phyloP scores from a whole-genome alignment of 2,329 filamentous ascomycete genomes.

The Cercospora citrullina region DNA sequence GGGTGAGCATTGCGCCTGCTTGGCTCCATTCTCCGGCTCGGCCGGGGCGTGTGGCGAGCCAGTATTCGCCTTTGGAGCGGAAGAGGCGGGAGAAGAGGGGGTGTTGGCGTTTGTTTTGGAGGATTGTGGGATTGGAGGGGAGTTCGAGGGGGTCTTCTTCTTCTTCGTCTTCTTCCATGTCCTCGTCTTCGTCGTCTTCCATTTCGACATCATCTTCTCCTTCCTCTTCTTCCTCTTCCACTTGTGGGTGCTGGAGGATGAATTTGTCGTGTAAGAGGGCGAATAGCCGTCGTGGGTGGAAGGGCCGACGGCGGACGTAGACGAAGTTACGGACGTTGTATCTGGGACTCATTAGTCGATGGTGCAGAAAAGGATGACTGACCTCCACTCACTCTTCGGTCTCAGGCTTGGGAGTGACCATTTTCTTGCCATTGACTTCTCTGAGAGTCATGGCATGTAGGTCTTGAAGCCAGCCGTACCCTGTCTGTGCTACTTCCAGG shows the following conservation, averaged over 20 bases:
- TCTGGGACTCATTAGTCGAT: neutral
- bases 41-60: conserved; percentile 59
- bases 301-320: conserved; percentile 57
- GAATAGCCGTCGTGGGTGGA: conserved; percentile 46
- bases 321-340: conserved; percentile 72
- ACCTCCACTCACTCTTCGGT: conserved; percentile 65
- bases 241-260: conserved; percentile 44
- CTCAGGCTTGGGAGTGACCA: conserved; percentile 66
- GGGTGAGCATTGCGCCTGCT: conserved; percentile 63
- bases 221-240: conserved; percentile 39
- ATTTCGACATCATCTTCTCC: conserved; percentile 27
- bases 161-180: conserved; percentile 38
- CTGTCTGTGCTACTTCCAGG: conserved; percentile 62
- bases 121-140: conserved; percentile 43
- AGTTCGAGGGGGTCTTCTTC: conserved; percentile 38
- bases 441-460: conserved; percentile 67
- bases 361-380: too few relatives aligned
- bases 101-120: conserved; percentile 58
- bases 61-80: conserved; percentile 64
- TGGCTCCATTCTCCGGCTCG: conserved; percentile 63
- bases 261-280: conserved; percentile 47
- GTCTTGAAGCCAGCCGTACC: conserved; percentile 69
- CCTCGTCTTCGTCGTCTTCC: conserved; percentile 31
- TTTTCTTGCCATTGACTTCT: conserved; percentile 56
- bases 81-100: conserved; percentile 57